Evolutionary conservation across 331 rosid genomes (phyloP), one percentile per base, ranked within the genome.

Genomic region (Quercus lobata): DNA sequence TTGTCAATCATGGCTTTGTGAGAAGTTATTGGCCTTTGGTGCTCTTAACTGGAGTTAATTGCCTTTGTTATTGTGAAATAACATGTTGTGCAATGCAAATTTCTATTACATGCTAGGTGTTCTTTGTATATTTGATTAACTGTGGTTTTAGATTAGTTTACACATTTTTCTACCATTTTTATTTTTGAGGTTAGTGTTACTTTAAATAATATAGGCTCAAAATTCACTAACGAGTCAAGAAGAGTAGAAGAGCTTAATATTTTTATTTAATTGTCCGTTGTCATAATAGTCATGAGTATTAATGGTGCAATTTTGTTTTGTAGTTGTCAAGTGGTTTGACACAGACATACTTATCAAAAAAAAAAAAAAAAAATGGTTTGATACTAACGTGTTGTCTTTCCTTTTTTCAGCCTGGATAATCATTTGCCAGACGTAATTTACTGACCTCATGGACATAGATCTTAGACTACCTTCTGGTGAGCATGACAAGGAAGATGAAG

Each of bases 381-480:
- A 49, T 4, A 12, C 54, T 12, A 49, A 14, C 2, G 0, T 70
- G 76, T 41, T 78, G 71, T 72, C 44, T 78, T 76, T 83, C 37
- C 75, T 34, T 53, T 86, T 83, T 86, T 84, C 97, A 92, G 94
- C 78, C 81, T 78, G 16, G 73, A 83, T 18, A 76, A 78, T 80
- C 86, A 80, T 80, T 85, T 76, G 80, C 79, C 79, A 32, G 61
- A 66, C 81, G 46, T 79, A 73, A 79, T 70, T 29, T 70, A 53
- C 62, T 85, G 81, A 85, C 73, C 56, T 84, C 87, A 91, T 95
- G 98, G 96, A 95, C 79, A 95, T 95, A 85, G 96, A 95, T 88
- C 98, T 95, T 69, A 90, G 97, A 78, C 81, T 95, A 80, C 97
- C 98, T 71, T 89, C 97, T 83, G 97, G 98, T 65, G 98, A 90